Percentiles rank a stretch among this genome's conserved stretches.
Evolutionary conservation across 768 basidiomycete genomes (phyloP).

Genomic region (Naematelia aurantialba): DNA sequence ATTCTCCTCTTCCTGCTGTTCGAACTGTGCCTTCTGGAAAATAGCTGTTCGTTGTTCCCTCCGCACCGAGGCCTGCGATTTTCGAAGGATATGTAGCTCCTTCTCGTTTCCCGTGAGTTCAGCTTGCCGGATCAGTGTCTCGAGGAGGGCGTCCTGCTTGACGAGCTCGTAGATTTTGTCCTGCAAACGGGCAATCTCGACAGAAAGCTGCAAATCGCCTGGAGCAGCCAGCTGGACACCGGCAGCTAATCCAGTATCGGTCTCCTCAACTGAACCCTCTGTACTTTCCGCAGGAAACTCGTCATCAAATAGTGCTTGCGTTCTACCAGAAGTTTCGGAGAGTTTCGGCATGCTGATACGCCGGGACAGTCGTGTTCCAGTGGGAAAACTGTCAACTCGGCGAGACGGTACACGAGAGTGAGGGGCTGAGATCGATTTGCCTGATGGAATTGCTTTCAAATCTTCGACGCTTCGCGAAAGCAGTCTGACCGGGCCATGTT

Average conservation of each 20-base stretch:
- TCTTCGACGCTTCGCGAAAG: constrained; percentile 34
- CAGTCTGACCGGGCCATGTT: constrained; percentile 5
- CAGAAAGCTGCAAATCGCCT: constrained; percentile 53
- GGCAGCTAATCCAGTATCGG: constrained; percentile 53
- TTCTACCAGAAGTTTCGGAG: neutral
- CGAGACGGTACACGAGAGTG: neutral
- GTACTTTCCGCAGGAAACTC: constrained; percentile 51
- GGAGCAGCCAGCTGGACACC: constrained; percentile 71
- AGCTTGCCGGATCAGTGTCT: constrained; percentile 86
- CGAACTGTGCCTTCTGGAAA: constrained; percentile 89
- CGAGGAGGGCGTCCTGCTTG: constrained; percentile 76
- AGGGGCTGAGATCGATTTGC: neutral
- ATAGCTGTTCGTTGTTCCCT: constrained; percentile 76
- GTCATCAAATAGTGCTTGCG: constrained; percentile 12
- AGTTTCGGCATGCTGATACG: constrained; percentile 6
- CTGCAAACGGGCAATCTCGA: constrained; percentile 70
- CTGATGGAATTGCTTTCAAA: constrained; percentile 4
- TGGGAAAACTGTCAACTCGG: neutral
- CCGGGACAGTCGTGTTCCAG: neutral
- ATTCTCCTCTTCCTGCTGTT: constrained; percentile 90
- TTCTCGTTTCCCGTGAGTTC: constrained; percentile 86
- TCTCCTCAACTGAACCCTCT: constrained; percentile 47
- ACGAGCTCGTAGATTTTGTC: constrained; percentile 72
- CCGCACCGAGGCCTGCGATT: constrained; percentile 74
- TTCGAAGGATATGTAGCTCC: constrained; percentile 75